Evolutionary conservation across 169 alveolate species (phyloP), one percentile per base, ranked within the genome.

Genomic region (Cryptosporidium felis): DNA sequence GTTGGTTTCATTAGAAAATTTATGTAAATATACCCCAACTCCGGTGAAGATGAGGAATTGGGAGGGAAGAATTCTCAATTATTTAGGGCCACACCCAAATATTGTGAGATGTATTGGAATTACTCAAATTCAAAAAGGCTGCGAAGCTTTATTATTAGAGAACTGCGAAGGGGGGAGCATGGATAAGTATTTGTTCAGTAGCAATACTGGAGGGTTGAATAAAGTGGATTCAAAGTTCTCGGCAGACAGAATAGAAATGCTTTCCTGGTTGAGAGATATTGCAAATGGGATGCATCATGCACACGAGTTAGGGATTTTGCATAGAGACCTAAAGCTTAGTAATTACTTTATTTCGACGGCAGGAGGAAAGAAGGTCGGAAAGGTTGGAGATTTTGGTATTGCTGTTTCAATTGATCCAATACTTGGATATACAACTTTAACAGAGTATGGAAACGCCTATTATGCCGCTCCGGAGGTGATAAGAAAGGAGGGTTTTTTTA

Each of bases 381-480:
- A 88, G 41, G 90, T 90, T 49, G 88, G 90, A 5, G 92, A 90
- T 63, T 90, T 90, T 82, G 92, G 92, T 12, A 80, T 90, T 14
- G 82, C 92, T 38, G 62, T 90, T 4, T 44, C 81, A 46, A 80
- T 82, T 47, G 89, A 90, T 18, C 5, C 61, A 34, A 80, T 56
- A 60, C 89, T 80, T 45, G 81, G 90, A 23, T 90, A 89, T 41
- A 82, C 91, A 67, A 88, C 91, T n/a, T 82, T 81, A 60, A 88
- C 92, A 3, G 88, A 80, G 16, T 90, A 74, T 82, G 92, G 92
- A 14, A 90, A 90, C 59, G 82, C 80, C 28, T 90, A 88, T 82
- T 90, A 90, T 80, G 92, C 92, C 2, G 92, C 92, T 10, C 92
- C 92, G 0, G 92, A 90, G 47, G 92, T 90, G 30, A 42, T 90